Base-by-base conservation (phyloP, 2,329 filamentous ascomycete genomes). In the Sphaerulina populicola region DNA sequence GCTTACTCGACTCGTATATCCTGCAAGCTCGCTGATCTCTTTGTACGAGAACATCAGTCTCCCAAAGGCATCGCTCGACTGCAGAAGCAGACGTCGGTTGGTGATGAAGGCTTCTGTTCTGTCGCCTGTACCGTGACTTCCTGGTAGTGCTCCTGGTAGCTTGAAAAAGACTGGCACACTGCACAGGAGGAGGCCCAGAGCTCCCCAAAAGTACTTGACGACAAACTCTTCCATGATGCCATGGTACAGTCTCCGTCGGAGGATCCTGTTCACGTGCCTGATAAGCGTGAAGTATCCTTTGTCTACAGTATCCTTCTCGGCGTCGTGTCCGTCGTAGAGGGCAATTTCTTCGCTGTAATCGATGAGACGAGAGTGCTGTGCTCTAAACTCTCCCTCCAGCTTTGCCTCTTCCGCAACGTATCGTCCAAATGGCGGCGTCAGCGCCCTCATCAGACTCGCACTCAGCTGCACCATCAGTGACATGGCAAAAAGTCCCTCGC, bases 151-250 rank as follows among this genome's bases (percentile, higher is more conserved):
- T 9, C 59, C 60, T 6, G 63, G 61, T 57, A 80, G 75, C 69
- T 91, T 91, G 75, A 98, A 86, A 69, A 98, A 98, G 2, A 97
- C 91, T 0, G 93, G 93, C 0, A 95, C 83, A 68, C 88, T 94
- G 74, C 93, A 98, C 8, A 98, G 81, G 57, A 95, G 70, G 57
- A 98, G 77, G 1, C 93, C 93, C 39, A 98, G 70, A 2, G 93
- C 91, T 37, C 93, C 93, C 93, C 93, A 98, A 71, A 97, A 93
- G 68, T 98, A 98, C 70, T 98, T 98, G 71, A 98, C 95, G 52
- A 97, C 88, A 69, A 96, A 98, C 69, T 98, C 93, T 68, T 98
- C 93, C 91, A 97, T 96, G 64, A 98, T 85, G n/a, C 90, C 91
- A 68, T 98, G 91, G 69, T 97, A 97, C 68, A 98, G 86, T 44